Conservation (phyloP, 2,329 filamentous ascomycete genomes). For the Cytospora piceae region DNA sequence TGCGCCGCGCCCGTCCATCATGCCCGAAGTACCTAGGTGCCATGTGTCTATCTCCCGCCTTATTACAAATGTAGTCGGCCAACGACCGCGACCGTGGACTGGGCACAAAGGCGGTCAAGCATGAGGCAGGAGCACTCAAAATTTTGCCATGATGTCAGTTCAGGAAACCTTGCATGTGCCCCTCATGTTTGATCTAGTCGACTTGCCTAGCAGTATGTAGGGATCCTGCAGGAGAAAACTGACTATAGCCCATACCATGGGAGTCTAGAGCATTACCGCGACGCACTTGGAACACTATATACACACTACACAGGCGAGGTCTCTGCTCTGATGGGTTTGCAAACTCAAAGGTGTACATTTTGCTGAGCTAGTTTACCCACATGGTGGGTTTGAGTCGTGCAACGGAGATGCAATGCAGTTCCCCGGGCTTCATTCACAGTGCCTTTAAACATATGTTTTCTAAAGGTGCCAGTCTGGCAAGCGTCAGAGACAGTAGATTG, state of each 20-base stretch:
- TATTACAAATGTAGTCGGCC: background rate
- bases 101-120: conserved; percentile 12
- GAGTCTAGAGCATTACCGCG: background rate
- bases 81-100: background rate
- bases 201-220: background rate
- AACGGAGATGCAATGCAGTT: background rate
- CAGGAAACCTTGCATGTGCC: conserved; percentile 24
- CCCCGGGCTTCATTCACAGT: background rate
- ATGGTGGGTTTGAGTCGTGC: background rate
- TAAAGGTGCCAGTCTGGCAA: background rate
- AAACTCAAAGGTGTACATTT: background rate
- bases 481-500: background rate
- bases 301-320: background rate
- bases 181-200: conserved; percentile 26
- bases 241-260: background rate
- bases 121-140: conserved; percentile 12
- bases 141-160: conserved; percentile 32
- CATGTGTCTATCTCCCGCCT: background rate
- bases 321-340: background rate
- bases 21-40: background rate
- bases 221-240: conserved; percentile 1
- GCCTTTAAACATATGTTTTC: background rate
- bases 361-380: background rate
- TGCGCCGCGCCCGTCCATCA: background rate
- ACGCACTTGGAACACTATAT: background rate